Base-by-base conservation (phyloP, 176 grass and related monocot species). In the Musa acuminata region DNA sequence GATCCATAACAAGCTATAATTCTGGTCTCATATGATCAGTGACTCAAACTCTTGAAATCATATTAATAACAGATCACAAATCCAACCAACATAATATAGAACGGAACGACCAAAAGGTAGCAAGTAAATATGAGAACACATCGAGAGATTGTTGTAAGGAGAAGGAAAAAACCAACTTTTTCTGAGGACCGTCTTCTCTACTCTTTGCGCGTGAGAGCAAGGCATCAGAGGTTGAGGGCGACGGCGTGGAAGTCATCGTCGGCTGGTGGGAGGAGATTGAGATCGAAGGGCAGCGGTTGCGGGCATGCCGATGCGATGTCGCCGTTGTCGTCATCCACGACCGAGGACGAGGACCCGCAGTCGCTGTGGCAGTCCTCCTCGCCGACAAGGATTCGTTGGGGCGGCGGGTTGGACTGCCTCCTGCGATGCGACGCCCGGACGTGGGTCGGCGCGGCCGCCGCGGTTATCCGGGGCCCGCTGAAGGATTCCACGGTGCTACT, bases 401-500 rank as follows among this genome's bases (percentile, higher is more conserved):
- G 67, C 48, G 17, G 29, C 48, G 17, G 67, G 8, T 70, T 70
- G 43, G 29, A 9, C 19, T 49, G 84, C 86, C 13, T 91, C 82
- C 23, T 78, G 80, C 20, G 72, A 62, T 55, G 72, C 76, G 21
- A 29, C 19, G 17, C 43, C 48, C 55, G 22, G 8, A 27, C 12
- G 21, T 52, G 24, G 52, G 21, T 68, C 20, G 62, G 19, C 17
- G 57, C 57, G 1, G n/a, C 57, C 57, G 57, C 57, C 35, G 67
- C 19, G 17, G 43, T 70, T 20, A 70, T 35, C 19, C 67, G 67
- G 17, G 67, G 67, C 8, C 67, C 88, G 69, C 85, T 82, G 11
- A 83, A 92, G 0, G 89, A 96, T 75, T 96, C 92, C 3, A 96
- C 89, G 9, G 92, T 96, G 87, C 87, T 92, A 82, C 82, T 92